Base-by-base conservation (phyloP, 1,139 yeast species). In the Nakaseomyces nivariensis region DNA sequence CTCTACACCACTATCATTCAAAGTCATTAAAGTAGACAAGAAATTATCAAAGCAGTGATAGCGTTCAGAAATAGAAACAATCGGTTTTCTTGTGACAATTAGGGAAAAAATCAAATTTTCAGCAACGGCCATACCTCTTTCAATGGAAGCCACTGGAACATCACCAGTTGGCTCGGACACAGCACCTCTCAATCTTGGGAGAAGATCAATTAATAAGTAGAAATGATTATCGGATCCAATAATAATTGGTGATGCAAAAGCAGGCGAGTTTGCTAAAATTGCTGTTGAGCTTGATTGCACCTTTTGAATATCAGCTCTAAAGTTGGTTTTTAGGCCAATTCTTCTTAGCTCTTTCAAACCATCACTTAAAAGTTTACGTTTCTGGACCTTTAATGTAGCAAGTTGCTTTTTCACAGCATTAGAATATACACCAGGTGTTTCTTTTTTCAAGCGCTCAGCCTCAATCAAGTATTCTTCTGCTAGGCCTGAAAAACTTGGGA, bases 311-410 rank as follows among this genome's bases (percentile, higher is more conserved):
- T 85, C 90, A 5, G 82, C 74, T 52, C 83, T 79, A 42, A 82
- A 74, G 41, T 78, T 78, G 4, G 82, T 72, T 58, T 79, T 85
- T 57, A 92, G 67, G 1, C 98, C 98, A 61, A 86, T 77, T 54
- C 81, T 71, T 62, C 81, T 78, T 49, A 90, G 69, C 56, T 86
- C 94, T 54, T 81, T 79, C 53, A 92, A 67, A 0, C 90, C 77
- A 53, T 84, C 88, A 67, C 94, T 85, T 52, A 92, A 70, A 10
- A 88, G 68, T 57, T 84, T 85, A 54, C 83, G 74, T 69, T 92
- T 94, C 60, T 88, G 94, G 40, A 82, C 76, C 60, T 84, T 86
- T 64, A 94, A 72, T 3, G 89, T 76, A 2, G 92, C 83, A 36
- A 89, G 73, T 0, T 71, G 53, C 62, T 85, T 85, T 69, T 90